phyloP scores from a whole-genome alignment of 2,329 filamentous ascomycete species.

The Hawksworthiomyces lignivorus region DNA sequence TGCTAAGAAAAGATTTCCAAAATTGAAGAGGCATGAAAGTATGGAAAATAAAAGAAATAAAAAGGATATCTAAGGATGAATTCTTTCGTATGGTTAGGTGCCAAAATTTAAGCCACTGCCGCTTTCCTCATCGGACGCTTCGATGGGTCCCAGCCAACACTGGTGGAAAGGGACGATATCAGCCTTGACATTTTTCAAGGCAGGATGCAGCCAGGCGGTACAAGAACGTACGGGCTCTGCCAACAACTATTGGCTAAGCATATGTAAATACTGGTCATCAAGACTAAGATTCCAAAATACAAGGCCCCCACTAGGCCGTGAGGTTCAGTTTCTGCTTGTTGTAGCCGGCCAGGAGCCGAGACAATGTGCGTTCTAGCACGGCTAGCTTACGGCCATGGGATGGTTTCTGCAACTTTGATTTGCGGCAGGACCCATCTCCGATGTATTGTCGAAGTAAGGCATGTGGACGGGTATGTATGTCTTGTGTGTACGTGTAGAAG shows the following conservation, averaged over 20 bases:
- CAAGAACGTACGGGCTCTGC: not conserved
- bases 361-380: not conserved
- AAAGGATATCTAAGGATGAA: too few species aligned
- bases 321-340: not conserved
- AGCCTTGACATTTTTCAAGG: too few species aligned
- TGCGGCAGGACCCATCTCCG: slow-evolving; percentile 2
- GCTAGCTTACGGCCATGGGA: not conserved
- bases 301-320: not conserved
- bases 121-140: too few species aligned
- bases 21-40: too few species aligned
- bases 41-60: too few species aligned
- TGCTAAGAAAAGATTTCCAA: too few species aligned
- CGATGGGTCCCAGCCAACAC: too few species aligned
- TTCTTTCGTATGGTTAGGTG: too few species aligned
- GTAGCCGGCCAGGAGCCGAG: slow-evolving; percentile 10
- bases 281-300: not conserved
- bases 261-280: too few species aligned
- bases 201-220: too few species aligned
- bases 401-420: not conserved
- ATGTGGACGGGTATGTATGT: not conserved
- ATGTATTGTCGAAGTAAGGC: not conserved
- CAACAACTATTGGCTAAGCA: not conserved
- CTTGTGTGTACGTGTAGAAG: not conserved
- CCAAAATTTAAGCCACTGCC: too few species aligned
- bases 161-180: too few species aligned